These are phyloP conservation scores for Lactifluus echinatus DNA, from an alignment of 768 basidiomycete species.

Conservation along the genomic window DNA sequence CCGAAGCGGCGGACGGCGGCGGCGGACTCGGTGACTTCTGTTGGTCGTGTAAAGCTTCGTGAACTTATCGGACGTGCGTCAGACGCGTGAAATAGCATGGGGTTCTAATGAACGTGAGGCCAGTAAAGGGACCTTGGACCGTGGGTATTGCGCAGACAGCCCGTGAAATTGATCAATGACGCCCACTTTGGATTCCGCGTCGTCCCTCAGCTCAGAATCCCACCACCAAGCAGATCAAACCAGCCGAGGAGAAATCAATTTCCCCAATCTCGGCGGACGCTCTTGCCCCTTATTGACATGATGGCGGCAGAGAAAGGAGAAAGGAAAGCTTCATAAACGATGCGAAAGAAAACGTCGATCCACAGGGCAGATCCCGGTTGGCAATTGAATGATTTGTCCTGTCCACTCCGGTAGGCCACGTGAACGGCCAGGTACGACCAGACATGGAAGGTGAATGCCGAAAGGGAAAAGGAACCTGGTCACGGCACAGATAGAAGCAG, in stretches of 20 bases:
- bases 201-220: no score
- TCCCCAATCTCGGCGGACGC: not conserved
- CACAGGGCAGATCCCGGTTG: not conserved
- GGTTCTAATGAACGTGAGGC: not conserved
- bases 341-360: slow-evolving; percentile 4
- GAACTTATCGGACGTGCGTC: not conserved
- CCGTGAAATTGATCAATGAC: slow-evolving; percentile 11
- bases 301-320: not conserved
- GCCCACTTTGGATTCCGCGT: not conserved
- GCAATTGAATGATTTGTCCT: not conserved
- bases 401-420: not conserved
- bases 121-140: not conserved
- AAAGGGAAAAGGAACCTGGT: not conserved
- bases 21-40: not conserved
- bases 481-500: not conserved
- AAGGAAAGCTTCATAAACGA: not conserved
- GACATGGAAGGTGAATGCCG: not conserved
- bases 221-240: no score
- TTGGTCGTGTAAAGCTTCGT: not conserved
- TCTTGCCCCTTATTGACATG: not conserved
- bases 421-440: not conserved
- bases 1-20: not conserved
- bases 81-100: not conserved
- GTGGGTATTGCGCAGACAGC: slow-evolving; percentile 1
- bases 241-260: not conserved